phyloP scores from a whole-genome alignment of 169 alveolate genomes.

The Eimeria acervulina region DNA sequence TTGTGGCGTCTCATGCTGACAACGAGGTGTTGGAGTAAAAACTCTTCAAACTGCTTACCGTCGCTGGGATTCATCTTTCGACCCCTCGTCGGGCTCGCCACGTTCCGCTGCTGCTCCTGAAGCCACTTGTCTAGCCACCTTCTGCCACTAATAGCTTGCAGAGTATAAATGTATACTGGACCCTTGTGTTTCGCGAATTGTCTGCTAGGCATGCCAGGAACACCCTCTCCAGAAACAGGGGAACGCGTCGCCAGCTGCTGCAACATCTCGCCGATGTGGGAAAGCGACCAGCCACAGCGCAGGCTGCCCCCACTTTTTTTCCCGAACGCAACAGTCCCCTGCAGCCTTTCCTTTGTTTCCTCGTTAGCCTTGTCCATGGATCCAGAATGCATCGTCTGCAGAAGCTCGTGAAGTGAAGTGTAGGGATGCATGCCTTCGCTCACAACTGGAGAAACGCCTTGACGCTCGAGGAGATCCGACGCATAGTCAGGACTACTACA shows the following conservation, averaged over 20 bases:
- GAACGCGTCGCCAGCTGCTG: slow-evolving; percentile 46
- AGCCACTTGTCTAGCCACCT: slow-evolving; percentile 74
- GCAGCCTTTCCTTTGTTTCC: background rate
- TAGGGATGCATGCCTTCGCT: background rate
- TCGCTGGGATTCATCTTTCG: slow-evolving; percentile 8
- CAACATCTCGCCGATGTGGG: slow-evolving; percentile 57
- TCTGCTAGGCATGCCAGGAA: background rate
- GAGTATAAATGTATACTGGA: slow-evolving; percentile 79
- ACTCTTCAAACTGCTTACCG: slow-evolving; percentile 25
- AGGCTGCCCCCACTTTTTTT: background rate
- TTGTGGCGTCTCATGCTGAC: slow-evolving; percentile 46
- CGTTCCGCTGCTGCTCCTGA: slow-evolving; percentile 43
- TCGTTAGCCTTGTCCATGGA: background rate
- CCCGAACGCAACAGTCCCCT: slow-evolving; percentile 10
- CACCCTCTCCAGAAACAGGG: slow-evolving; percentile 55
- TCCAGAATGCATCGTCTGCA: background rate
- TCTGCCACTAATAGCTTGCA: slow-evolving; percentile 83
- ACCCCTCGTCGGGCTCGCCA: background rate
- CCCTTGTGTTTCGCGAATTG: slow-evolving; percentile 41
- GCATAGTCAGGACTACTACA: background rate
- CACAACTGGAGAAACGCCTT: background rate
- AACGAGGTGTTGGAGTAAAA: background rate
- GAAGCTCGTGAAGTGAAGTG: slow-evolving; percentile 21
- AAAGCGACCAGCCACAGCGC: slow-evolving; percentile 42
- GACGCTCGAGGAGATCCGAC: background rate